Conservation (phyloP, 2,329 filamentous ascomycete species). For the Lasiodiplodia citricola region DNA sequence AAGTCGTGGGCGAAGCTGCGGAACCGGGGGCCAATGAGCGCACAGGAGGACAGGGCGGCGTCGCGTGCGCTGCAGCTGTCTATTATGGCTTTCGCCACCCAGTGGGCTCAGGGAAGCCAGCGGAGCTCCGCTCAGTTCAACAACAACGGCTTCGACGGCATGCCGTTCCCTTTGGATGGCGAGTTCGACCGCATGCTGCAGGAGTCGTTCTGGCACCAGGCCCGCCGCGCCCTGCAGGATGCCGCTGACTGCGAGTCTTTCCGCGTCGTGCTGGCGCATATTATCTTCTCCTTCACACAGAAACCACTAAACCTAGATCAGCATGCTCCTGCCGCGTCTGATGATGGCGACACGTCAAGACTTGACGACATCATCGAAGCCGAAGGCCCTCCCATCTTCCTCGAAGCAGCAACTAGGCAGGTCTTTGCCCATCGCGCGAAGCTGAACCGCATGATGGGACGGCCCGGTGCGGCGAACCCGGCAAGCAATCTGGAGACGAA, state of each 20-base stretch:
- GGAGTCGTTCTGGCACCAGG: constrained; percentile 50
- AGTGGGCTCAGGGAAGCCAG: constrained; percentile 49
- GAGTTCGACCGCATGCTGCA: constrained; percentile 41
- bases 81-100: constrained; percentile 60
- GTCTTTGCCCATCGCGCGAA: constrained; percentile 40
- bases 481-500: constrained; percentile 1
- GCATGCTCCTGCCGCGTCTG: constrained; percentile 20
- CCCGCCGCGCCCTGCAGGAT: constrained; percentile 45
- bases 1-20: constrained; percentile 48
- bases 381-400: constrained; percentile 45
- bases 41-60: constrained; percentile 51
- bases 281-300: constrained; percentile 54
- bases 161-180: not conserved
- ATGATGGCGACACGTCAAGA: constrained; percentile 38
- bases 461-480: not conserved
- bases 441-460: constrained; percentile 9
- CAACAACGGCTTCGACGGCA: not conserved
- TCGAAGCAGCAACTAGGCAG: constrained; percentile 48
- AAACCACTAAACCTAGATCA: constrained; percentile 40
- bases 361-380: constrained; percentile 41
- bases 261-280: constrained; percentile 51
- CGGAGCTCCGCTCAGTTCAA: constrained; percentile 34
- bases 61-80: constrained; percentile 54
- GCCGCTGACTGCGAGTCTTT: constrained; percentile 52
- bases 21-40: constrained; percentile 47